Evolutionary conservation across 805 yeast genomes (phyloP), one percentile per base, ranked within the genome.

Genomic region (Tetrapisispora phaffii): DNA sequence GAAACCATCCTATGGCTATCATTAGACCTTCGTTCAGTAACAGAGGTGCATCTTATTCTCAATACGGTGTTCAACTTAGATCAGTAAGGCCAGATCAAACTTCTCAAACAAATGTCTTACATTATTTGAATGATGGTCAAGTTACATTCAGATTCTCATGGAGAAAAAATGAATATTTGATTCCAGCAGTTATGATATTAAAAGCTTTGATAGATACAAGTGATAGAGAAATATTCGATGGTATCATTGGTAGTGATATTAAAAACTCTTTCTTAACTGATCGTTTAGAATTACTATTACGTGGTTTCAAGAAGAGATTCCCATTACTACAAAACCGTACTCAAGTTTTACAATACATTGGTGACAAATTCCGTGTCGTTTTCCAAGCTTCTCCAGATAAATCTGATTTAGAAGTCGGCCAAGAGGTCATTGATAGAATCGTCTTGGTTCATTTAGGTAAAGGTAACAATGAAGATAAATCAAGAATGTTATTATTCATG

Each of bases 1-100:
- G 98, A 67, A 93, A 93, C 65, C 97, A 89, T 62, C 95, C 97
- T 21, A 87, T 93, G 96, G 97, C 97, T 12, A 79, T 93, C 57
- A 82, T 88, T 48, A 86, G 98, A 70, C 94, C 96, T 29, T 85
- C 95, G 10, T 93, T 90, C 60, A 82, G 82, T 42, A 88, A 88
- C 69, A 82, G 98, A 75, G 98, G 98, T 59, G 83, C 90, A 7
- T 68, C 86, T 7, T 93, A 93, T 68, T 72, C 96, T 34, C 79
- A 80, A 48, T 93, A 68, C 55, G 98, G 98, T 80, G 79, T 93
- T 50, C 97, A 89, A 70, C 83, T 93, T 50, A 79, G 98, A 69
- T 79, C 83, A 50, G 97, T 88, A 2, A 79, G 98, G 62, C 95
- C 95, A 4, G 98, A 93, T 67, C 97, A 93, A 71, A 85, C 96